phyloP scores from a whole-genome alignment of 225 moss, liverwort and hornwort species.

The Bryum argenteum region DNA sequence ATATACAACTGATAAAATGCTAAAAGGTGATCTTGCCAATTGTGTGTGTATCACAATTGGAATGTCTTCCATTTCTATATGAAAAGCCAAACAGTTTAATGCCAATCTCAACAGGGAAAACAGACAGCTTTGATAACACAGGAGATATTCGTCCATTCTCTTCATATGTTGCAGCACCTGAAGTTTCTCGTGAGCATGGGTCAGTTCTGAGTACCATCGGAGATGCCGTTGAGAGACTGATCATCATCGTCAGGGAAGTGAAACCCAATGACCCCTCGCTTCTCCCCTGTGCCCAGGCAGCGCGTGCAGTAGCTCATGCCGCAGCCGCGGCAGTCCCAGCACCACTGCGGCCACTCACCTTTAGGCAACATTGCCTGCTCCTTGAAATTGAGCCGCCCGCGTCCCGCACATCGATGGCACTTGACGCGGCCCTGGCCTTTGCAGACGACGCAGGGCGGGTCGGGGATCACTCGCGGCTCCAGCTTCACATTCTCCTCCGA shows the following conservation, averaged over 20 bases:
- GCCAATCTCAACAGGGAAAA: background rate
- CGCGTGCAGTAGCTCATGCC: slow-evolving; percentile 87
- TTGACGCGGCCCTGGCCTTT: slow-evolving; percentile 76
- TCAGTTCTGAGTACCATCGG: slow-evolving; percentile 75
- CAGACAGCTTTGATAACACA: slow-evolving; percentile 8
- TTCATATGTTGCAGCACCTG: background rate
- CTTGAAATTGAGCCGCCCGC: slow-evolving; percentile 84
- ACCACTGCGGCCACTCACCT: slow-evolving; percentile 99
- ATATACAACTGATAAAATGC: slow-evolving; percentile 1
- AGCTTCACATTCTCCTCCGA: slow-evolving; percentile 80
- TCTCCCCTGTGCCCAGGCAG: slow-evolving; percentile 95
- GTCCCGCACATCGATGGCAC: slow-evolving; percentile 78
- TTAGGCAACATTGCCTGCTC: slow-evolving; percentile 83
- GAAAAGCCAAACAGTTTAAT: background rate
- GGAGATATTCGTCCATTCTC: background rate
- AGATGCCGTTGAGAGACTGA: slow-evolving; percentile 38
- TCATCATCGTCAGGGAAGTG: slow-evolving; percentile 86
- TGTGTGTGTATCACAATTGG: background rate
- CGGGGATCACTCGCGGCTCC: slow-evolving; percentile 72
- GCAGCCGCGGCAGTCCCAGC: slow-evolving; percentile 95
- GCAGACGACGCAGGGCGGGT: slow-evolving; percentile 81
- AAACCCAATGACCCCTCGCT: slow-evolving; percentile 84
- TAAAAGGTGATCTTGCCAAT: background rate
- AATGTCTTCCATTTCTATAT: background rate
- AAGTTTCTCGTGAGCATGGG: background rate